Percentiles rank a stretch among this genome's conserved stretches.
phyloP scores from a whole-genome alignment of 345 rosid species.

The Salix purpurea region DNA sequence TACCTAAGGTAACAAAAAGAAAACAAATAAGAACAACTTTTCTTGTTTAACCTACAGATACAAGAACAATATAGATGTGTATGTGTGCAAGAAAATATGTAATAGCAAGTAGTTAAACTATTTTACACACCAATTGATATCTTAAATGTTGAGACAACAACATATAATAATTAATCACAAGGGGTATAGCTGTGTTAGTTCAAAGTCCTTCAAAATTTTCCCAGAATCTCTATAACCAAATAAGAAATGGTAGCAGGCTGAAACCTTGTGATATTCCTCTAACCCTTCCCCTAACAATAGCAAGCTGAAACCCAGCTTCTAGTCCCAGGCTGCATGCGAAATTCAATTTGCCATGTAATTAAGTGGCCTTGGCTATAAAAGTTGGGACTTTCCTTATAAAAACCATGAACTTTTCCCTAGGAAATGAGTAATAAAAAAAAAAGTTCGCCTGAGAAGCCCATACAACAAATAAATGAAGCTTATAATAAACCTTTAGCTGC shows the following conservation, averaged over 20 bases:
- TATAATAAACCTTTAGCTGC: neutral
- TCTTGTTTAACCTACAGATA: neutral
- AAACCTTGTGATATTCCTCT: neutral
- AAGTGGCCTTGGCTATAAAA: neutral
- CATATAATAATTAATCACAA: neutral
- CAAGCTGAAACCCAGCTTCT: neutral
- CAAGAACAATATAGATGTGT: neutral
- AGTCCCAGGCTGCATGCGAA: neutral
- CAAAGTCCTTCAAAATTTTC: neutral
- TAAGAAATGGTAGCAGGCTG: neutral
- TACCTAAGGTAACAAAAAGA: constrained; percentile 50
- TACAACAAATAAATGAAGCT: neutral
- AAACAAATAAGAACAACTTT: neutral
- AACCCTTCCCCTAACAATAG: neutral
- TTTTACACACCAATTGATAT: neutral
- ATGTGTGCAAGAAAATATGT: neutral
- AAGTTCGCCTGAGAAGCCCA: neutral
- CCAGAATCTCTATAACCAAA: neutral
- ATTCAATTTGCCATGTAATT: neutral
- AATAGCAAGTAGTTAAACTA: neutral
- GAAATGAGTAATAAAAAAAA: neutral
- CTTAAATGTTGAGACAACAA: neutral
- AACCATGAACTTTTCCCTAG: neutral
- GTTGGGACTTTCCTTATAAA: neutral
- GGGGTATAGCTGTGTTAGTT: neutral